Percentiles rank a stretch among this genome's conserved stretches.
Conservation (phyloP, 495 filamentous ascomycete genomes). For the Aspergillus wentii region DNA sequence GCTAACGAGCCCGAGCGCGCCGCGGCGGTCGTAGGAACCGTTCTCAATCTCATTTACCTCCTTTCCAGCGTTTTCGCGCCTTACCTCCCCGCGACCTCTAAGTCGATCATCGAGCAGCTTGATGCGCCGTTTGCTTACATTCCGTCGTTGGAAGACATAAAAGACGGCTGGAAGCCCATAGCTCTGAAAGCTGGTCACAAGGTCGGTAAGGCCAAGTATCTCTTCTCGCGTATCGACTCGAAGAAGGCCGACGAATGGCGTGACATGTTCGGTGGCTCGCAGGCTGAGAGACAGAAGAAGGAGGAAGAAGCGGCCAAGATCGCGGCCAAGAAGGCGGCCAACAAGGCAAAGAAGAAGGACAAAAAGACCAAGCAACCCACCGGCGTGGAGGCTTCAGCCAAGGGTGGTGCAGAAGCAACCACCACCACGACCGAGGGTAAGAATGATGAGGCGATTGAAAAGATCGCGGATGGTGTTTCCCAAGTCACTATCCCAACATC, state of each 20-base stretch:
- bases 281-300: slow-evolving; percentile 56
- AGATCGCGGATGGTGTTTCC: slow-evolving; percentile 35
- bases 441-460: slow-evolving; percentile 29
- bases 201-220: slow-evolving; percentile 73
- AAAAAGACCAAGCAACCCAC: slow-evolving; percentile 50
- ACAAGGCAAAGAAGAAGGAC: slow-evolving; percentile 53
- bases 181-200: slow-evolving; percentile 67
- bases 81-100: slow-evolving; percentile 79
- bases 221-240: slow-evolving; percentile 80
- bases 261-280: slow-evolving; percentile 70
- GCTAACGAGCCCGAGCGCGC: slow-evolving; percentile 67
- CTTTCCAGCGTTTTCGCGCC: slow-evolving; percentile 71
- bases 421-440: slow-evolving; percentile 18
- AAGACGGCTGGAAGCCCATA: slow-evolving; percentile 53
- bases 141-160: slow-evolving; percentile 44
- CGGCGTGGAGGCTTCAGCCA: slow-evolving; percentile 38
- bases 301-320: slow-evolving; percentile 61
- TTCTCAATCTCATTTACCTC: slow-evolving; percentile 77
- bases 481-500: slow-evolving; percentile 38
- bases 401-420: slow-evolving; percentile 26
- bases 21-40: slow-evolving; percentile 72
- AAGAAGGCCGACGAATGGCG: slow-evolving; percentile 83
- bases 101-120: slow-evolving; percentile 70
- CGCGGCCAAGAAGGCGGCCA: slow-evolving; percentile 49
- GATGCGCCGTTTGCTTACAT: slow-evolving; percentile 60